Percentiles rank a stretch among this genome's conserved stretches.
phyloP scores from a whole-genome alignment of 345 rosid genomes.

The Salix suchowensis region DNA sequence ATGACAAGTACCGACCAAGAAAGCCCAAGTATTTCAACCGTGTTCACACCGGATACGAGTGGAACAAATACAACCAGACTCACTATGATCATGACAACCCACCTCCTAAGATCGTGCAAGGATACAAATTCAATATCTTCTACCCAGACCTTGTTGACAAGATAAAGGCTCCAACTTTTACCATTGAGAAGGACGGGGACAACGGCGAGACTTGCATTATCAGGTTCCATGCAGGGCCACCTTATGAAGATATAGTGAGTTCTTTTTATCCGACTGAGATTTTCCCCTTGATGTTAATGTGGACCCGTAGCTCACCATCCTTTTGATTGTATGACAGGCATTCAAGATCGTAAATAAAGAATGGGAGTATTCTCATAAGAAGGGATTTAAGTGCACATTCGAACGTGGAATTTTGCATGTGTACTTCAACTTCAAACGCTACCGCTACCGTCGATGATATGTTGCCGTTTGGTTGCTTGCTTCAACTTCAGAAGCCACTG shows the following conservation, averaged over 20 bases:
- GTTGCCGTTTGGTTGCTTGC: too few species aligned
- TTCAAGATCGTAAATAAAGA: conserved; percentile 87
- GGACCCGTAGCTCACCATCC: neutral
- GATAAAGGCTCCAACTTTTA: conserved; percentile 70
- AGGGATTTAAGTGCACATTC: conserved; percentile 89
- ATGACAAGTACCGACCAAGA: conserved; percentile 91
- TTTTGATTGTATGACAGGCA: conserved; percentile 45
- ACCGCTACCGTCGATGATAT: conserved; percentile 76
- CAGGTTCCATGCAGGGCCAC: conserved; percentile 91
- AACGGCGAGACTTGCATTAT: conserved; percentile 79
- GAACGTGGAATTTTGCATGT: conserved; percentile 88
- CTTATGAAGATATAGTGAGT: conserved; percentile 89
- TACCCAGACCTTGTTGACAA: conserved; percentile 92
- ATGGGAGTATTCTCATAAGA: conserved; percentile 98
- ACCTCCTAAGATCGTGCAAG: conserved; percentile 91
- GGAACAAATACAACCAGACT: conserved; percentile 94
- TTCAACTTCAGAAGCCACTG: too few species aligned
- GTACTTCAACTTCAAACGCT: conserved; percentile 86
- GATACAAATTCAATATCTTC: conserved; percentile 91
- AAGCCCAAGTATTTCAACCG: conserved; percentile 93
- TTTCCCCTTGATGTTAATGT: neutral
- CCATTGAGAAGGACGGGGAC: conserved; percentile 78
- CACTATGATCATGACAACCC: conserved; percentile 96
- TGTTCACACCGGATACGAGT: conserved; percentile 97
- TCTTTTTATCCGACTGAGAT: neutral